These are phyloP conservation scores for Scutellaria galericulata DNA, from an alignment of 257 asterid species.

Conservation along the genomic window DNA sequence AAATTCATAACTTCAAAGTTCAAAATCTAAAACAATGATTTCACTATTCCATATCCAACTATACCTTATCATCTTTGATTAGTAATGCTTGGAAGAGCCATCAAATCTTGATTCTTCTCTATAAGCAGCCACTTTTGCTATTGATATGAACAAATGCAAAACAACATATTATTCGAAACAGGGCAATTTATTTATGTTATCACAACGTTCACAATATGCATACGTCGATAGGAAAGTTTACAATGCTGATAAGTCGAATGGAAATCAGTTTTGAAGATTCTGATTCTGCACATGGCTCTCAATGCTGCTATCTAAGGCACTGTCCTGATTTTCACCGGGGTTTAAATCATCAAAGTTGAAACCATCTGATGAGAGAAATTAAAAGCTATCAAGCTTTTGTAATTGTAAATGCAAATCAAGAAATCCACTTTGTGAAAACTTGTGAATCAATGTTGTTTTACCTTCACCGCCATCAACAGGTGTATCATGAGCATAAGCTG, in stretches of 20 bases:
- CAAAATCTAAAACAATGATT: too few species aligned
- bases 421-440: background rate
- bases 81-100: too few species aligned
- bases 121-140: too few species aligned
- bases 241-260: background rate
- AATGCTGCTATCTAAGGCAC: slow-evolving; percentile 5
- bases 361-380: slow-evolving; percentile 29
- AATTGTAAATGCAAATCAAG: background rate
- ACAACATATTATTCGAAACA: background rate
- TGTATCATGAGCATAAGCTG: slow-evolving; percentile 52
- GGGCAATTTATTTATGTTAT: background rate
- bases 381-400: background rate
- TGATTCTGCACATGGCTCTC: slow-evolving; percentile 31
- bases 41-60: too few species aligned
- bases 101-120: too few species aligned
- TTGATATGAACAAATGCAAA: too few species aligned
- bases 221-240: background rate
- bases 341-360: slow-evolving; percentile 25
- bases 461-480: slow-evolving; percentile 56
- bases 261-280: slow-evolving; percentile 25
- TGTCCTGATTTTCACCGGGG: slow-evolving; percentile 28
- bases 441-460: slow-evolving; percentile 8
- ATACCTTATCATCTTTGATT: too few species aligned
- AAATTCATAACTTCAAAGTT: too few species aligned
- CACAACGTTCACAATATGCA: background rate